phyloP scores from a whole-genome alignment of 257 asterid species.

The Vinca minor region DNA sequence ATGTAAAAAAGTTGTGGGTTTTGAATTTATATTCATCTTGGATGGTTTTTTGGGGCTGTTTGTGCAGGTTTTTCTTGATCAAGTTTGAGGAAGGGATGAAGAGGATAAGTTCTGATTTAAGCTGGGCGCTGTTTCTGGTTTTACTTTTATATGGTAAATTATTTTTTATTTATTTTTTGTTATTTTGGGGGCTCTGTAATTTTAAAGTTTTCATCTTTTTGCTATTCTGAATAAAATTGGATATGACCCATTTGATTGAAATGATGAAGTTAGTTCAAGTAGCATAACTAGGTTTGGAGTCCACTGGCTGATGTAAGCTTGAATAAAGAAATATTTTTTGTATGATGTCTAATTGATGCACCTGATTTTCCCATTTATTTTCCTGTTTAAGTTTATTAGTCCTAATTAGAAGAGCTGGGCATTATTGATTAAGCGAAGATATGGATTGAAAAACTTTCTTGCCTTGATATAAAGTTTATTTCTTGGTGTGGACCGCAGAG shows the following conservation, averaged over 20 bases:
- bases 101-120: background rate
- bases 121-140: background rate
- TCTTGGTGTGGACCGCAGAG: background rate
- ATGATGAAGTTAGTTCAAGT: no score
- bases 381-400: background rate
- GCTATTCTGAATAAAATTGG: no score
- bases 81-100: background rate
- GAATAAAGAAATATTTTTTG: no score
- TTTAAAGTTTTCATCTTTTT: no score
- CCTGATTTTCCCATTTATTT: no score
- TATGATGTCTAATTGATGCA: no score
- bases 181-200: background rate
- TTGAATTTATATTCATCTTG: background rate
- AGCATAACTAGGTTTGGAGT: no score
- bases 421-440: background rate
- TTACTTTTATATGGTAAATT: slow-evolving; percentile 1
- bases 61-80: slow-evolving; percentile 5
- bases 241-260: no score
- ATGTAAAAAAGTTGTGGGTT: no score
- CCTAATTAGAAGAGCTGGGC: no score
- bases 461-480: background rate
- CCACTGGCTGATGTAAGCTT: no score
- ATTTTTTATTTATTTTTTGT: background rate
- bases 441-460: background rate
- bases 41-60: background rate